Conservation (phyloP, 2,329 filamentous ascomycete species). For the Botrytis squamosa region DNA sequence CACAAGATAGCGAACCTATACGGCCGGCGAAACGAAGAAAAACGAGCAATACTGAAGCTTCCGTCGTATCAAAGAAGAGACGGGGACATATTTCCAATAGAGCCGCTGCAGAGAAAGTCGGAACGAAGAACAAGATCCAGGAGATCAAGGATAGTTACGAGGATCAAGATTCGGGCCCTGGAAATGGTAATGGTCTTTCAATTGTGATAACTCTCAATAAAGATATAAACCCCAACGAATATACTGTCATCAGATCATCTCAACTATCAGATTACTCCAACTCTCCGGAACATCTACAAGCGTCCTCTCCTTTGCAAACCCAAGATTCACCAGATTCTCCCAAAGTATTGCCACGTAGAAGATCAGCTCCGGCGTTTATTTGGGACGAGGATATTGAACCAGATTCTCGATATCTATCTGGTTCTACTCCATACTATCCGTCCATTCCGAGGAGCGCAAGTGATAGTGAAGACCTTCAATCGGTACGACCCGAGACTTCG, state of each 20-base stretch:
- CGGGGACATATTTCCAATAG: slow-evolving; percentile 20
- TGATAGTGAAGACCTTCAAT: slow-evolving; percentile 6
- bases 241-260: slow-evolving; percentile 25
- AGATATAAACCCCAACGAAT: slow-evolving; percentile 28
- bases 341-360: slow-evolving; percentile 4
- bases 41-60: not conserved
- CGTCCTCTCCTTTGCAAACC: slow-evolving; percentile 14
- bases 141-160: slow-evolving; percentile 36
- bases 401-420: slow-evolving; percentile 30
- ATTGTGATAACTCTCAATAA: slow-evolving; percentile 26
- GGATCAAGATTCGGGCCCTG: slow-evolving; percentile 24
- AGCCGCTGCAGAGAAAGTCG: slow-evolving; percentile 23
- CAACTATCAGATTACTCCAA: slow-evolving; percentile 18
- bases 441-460: slow-evolving; percentile 17
- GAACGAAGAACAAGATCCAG: not conserved
- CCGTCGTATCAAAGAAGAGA: slow-evolving; percentile 17
- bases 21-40: slow-evolving; percentile 28
- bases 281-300: slow-evolving; percentile 6
- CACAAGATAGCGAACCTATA: slow-evolving; percentile 26
- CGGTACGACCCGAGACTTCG: slow-evolving; percentile 15
- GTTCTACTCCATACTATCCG: slow-evolving; percentile 24
- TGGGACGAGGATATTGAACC: slow-evolving; percentile 32
- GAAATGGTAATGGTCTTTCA: not conserved
- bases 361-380: slow-evolving; percentile 21
- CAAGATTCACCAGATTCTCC: slow-evolving; percentile 18